Conservation (phyloP, 2,329 filamentous ascomycete genomes). For the Monascus ruber region DNA sequence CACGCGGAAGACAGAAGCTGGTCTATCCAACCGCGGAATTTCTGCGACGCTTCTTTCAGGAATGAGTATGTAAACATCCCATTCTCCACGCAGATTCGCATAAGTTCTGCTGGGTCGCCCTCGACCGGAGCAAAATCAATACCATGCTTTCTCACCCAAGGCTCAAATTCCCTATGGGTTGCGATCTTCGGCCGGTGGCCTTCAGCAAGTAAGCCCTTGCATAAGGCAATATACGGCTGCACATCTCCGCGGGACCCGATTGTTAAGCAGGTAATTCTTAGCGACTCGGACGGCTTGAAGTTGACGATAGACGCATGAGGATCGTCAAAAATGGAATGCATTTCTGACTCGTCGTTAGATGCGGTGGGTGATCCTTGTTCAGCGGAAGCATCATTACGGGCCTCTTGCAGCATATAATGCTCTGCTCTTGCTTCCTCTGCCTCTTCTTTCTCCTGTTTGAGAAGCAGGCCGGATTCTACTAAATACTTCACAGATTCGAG, state of each 20-base stretch:
- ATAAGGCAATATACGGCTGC: slow-evolving; percentile 92
- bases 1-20: slow-evolving; percentile 73
- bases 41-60: slow-evolving; percentile 70
- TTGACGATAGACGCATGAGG: slow-evolving; percentile 76
- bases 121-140: slow-evolving; percentile 85
- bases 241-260: slow-evolving; percentile 95
- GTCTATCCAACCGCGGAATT: slow-evolving; percentile 92
- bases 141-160: slow-evolving; percentile 82
- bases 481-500: slow-evolving; percentile 63
- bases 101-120: slow-evolving; percentile 85
- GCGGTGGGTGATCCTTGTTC: slow-evolving; percentile 14
- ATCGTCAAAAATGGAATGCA: slow-evolving; percentile 80
- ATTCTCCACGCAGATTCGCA: slow-evolving; percentile 92
- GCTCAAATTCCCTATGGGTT: slow-evolving; percentile 80
- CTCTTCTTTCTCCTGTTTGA: slow-evolving; percentile 56
- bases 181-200: slow-evolving; percentile 81
- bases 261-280: slow-evolving; percentile 84
- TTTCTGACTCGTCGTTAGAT: slow-evolving; percentile 26
- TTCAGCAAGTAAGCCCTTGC: slow-evolving; percentile 78
- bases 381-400: slow-evolving; percentile 42
- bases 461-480: slow-evolving; percentile 56
- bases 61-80: slow-evolving; percentile 95
- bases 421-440: slow-evolving; percentile 69
- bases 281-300: slow-evolving; percentile 70
- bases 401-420: slow-evolving; percentile 66